phyloP scores from a whole-genome alignment of 768 basidiomycete genomes.

The Suillus subalutaceus region DNA sequence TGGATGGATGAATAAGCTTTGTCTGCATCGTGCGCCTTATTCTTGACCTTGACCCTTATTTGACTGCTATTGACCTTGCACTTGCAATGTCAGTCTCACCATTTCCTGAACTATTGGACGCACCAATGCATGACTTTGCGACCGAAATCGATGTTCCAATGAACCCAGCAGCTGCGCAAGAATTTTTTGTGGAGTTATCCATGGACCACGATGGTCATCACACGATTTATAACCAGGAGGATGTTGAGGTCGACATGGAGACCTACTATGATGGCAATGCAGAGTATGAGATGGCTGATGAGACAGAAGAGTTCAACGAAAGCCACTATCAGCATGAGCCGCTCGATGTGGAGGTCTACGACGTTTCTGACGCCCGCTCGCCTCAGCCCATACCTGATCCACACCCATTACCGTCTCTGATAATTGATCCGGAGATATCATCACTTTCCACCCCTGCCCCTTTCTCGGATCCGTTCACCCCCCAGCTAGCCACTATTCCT shows the following conservation, averaged over 20 bases:
- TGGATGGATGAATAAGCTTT: slow-evolving; percentile 27
- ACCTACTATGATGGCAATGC: slow-evolving; percentile 46
- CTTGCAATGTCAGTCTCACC: slow-evolving; percentile 31
- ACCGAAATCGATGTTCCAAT: slow-evolving; percentile 63
- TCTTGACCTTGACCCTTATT: slow-evolving; percentile 19
- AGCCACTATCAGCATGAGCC: slow-evolving; percentile 29
- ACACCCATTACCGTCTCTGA: slow-evolving; percentile 14
- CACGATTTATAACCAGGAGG: slow-evolving; percentile 37
- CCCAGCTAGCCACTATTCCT: background rate
- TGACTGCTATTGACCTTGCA: slow-evolving; percentile 15
- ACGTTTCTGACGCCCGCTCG: slow-evolving; percentile 38
- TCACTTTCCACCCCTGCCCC: slow-evolving; percentile 8
- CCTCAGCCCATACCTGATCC: slow-evolving; percentile 26
- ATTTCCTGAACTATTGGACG: slow-evolving; percentile 55
- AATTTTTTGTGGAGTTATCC: slow-evolving; percentile 52
- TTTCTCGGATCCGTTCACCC: background rate
- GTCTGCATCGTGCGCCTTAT: slow-evolving; percentile 16
- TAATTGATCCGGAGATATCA: slow-evolving; percentile 8
- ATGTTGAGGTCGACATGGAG: slow-evolving; percentile 72
- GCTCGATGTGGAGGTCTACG: slow-evolving; percentile 45
- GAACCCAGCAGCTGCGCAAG: slow-evolving; percentile 46
- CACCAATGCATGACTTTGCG: slow-evolving; percentile 65
- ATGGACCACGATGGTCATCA: slow-evolving; percentile 62
- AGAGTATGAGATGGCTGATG: slow-evolving; percentile 51
- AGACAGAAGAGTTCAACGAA: slow-evolving; percentile 24